Percentiles rank a stretch among this genome's conserved stretches.
Evolutionary conservation across 768 basidiomycete genomes (phyloP).

Genomic region (Fomitopsis pulvina): DNA sequence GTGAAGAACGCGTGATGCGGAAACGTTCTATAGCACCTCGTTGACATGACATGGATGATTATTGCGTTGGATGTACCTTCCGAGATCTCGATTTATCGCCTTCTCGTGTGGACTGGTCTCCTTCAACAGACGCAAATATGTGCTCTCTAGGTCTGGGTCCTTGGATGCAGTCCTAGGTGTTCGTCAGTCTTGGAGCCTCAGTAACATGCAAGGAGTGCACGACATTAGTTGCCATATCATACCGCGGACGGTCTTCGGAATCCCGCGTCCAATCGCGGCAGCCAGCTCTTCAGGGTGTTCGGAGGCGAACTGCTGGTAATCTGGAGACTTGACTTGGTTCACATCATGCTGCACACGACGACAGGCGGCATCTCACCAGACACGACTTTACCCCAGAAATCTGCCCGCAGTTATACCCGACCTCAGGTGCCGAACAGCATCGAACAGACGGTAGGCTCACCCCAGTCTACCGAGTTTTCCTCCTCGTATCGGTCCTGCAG

Average conservation of each 20-base stretch:
- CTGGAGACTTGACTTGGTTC: conserved; percentile 29
- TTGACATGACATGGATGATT: conserved; percentile 5
- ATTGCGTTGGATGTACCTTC: conserved; percentile 42
- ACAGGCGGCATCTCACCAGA: conserved; percentile 46
- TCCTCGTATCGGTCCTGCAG: conserved; percentile 28
- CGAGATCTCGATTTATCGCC: conserved; percentile 87
- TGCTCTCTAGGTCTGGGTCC: conserved; percentile 75
- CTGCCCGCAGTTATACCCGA: conserved; percentile 30
- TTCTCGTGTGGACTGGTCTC: conserved; percentile 88
- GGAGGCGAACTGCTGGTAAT: conserved; percentile 86
- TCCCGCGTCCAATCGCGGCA: conserved; percentile 85
- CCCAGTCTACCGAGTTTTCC: conserved; percentile 67
- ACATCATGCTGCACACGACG: neutral
- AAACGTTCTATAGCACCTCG: conserved; percentile 60
- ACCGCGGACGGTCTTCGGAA: conserved; percentile 80
- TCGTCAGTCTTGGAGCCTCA: neutral
- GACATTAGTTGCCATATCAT: conserved; percentile 98
- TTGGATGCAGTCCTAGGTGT: conserved; percentile 82
- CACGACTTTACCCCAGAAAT: conserved; percentile 94
- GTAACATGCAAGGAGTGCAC: conserved; percentile 8
- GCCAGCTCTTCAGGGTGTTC: conserved; percentile 74
- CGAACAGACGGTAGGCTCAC: conserved; percentile 33
- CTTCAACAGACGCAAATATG: conserved; percentile 78
- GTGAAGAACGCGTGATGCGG: conserved; percentile 96
- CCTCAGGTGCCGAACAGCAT: conserved; percentile 2